Evolutionary conservation across 129 eudicot species (phyloP).

Genomic region (Mikania micrantha): DNA sequence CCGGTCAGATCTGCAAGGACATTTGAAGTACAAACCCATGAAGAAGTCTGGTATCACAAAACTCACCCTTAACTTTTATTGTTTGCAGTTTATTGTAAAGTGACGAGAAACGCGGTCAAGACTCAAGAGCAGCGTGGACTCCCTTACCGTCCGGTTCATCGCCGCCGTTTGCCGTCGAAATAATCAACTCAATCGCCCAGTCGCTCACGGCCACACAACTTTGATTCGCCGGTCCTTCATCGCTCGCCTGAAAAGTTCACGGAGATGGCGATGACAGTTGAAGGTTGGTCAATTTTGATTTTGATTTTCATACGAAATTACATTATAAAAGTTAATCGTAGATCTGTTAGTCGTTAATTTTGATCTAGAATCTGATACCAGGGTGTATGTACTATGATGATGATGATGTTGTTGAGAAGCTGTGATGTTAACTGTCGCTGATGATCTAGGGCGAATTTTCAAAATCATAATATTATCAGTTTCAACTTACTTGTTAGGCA

Average conservation of each 20-base stretch:
- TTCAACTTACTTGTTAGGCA: not conserved
- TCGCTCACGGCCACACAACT: not conserved
- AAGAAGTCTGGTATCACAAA: not conserved
- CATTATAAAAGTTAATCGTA: not conserved
- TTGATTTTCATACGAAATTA: not conserved
- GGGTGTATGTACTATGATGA: conserved; percentile 6
- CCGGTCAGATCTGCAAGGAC: too few relatives aligned
- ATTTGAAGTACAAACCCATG: too few relatives aligned
- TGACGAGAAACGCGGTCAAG: not conserved
- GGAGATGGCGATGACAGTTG: conserved; percentile 35
- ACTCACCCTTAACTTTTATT: not conserved
- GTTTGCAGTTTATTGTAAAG: not conserved
- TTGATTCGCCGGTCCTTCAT: conserved; percentile 8
- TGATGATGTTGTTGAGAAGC: not conserved
- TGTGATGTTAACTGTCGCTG: not conserved
- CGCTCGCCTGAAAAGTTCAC: not conserved
- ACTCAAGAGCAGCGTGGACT: not conserved
- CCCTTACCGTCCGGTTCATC: conserved; percentile 9
- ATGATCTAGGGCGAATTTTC: conserved; percentile 7
- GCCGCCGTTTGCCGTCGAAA: conserved; percentile 8
- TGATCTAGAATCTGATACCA: conserved; percentile 1
- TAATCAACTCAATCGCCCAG: conserved; percentile 1
- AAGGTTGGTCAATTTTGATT: conserved; percentile 19
- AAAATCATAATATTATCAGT: not conserved
- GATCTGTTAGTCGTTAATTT: not conserved